Evolutionary conservation across 441 rosid genomes (phyloP).

Genomic region (Raphanus hybrid): DNA sequence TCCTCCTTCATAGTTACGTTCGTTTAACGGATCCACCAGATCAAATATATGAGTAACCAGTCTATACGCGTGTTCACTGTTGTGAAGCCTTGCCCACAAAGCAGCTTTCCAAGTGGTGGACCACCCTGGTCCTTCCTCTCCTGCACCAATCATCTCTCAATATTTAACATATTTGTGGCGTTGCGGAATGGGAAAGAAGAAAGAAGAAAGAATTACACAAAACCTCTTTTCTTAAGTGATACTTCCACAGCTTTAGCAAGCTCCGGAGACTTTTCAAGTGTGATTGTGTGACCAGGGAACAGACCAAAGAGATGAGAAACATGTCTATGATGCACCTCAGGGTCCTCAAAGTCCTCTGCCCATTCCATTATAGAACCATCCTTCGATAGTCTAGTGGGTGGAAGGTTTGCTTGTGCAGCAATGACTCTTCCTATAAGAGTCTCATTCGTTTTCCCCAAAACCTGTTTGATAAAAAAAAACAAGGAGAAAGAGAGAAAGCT

Average conservation of each 20-base stretch:
- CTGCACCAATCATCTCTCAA: constrained; percentile 44
- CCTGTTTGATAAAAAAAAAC: constrained; percentile 45
- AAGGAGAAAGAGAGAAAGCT: constrained; percentile 9
- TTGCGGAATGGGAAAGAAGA: constrained; percentile 7
- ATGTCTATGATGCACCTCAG: constrained; percentile 89
- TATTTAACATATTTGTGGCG: constrained; percentile 5
- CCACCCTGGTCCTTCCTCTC: constrained; percentile 96
- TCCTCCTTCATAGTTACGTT: constrained; percentile 76
- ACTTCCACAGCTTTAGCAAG: constrained; percentile 77
- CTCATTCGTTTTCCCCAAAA: constrained; percentile 63
- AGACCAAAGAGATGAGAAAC: constrained; percentile 88
- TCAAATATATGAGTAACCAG: constrained; percentile 73
- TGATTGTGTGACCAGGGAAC: constrained; percentile 88
- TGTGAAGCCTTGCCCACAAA: constrained; percentile 83
- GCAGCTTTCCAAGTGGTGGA: constrained; percentile 91
- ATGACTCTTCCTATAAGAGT: constrained; percentile 57
- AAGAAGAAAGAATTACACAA: constrained; percentile 23
- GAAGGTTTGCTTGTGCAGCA: constrained; percentile 67
- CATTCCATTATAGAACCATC: constrained; percentile 97
- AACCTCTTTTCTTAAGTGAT: constrained; percentile 83
- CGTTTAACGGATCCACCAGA: constrained; percentile 75
- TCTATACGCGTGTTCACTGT: constrained; percentile 74
- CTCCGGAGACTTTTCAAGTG: constrained; percentile 68
- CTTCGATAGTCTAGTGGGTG: constrained; percentile 65
- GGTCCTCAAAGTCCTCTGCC: constrained; percentile 84